These are phyloP conservation scores for Posidonia oceanica DNA, from an alignment of 116 monocot species.

Conservation along the genomic window DNA sequence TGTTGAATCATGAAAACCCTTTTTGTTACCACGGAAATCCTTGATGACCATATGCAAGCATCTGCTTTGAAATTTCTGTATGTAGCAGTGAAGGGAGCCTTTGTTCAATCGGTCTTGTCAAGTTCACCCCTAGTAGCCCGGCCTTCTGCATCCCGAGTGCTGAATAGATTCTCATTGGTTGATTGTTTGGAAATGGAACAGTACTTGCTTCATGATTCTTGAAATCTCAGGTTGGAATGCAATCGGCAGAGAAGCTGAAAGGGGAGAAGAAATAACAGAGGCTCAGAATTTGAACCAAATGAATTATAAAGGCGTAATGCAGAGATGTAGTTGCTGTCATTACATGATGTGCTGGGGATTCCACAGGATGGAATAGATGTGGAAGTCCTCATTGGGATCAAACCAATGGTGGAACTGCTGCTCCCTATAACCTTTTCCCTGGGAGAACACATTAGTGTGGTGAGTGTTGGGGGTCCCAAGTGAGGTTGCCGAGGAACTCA, in stretches of 20 bases:
- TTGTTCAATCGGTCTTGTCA: slow-evolving; percentile 65
- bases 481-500: slow-evolving; percentile 39
- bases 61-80: slow-evolving; percentile 44
- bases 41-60: neutral
- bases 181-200: slow-evolving; percentile 39
- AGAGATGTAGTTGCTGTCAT: slow-evolving; percentile 1
- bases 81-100: slow-evolving; percentile 52
- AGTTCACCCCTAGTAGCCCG: slow-evolving; percentile 67
- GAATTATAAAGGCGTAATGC: neutral
- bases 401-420: slow-evolving; percentile 46
- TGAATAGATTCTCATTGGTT: slow-evolving; percentile 71
- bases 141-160: slow-evolving; percentile 65
- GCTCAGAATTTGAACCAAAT: no score
- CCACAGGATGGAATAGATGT: slow-evolving; percentile 41
- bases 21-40: no score
- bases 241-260: slow-evolving; percentile 55
- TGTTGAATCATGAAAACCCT: no score
- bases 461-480: slow-evolving; percentile 31
- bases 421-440: slow-evolving; percentile 37
- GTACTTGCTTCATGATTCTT: slow-evolving; percentile 54
- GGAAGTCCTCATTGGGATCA: slow-evolving; percentile 30
- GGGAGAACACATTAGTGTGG: slow-evolving; percentile 37
- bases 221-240: slow-evolving; percentile 50
- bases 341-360: slow-evolving; percentile 35
- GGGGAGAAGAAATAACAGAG: neutral